Evolutionary conservation across 202 grass and related monocot genomes (phyloP).

Genomic region (Saccharum hybrid): DNA sequence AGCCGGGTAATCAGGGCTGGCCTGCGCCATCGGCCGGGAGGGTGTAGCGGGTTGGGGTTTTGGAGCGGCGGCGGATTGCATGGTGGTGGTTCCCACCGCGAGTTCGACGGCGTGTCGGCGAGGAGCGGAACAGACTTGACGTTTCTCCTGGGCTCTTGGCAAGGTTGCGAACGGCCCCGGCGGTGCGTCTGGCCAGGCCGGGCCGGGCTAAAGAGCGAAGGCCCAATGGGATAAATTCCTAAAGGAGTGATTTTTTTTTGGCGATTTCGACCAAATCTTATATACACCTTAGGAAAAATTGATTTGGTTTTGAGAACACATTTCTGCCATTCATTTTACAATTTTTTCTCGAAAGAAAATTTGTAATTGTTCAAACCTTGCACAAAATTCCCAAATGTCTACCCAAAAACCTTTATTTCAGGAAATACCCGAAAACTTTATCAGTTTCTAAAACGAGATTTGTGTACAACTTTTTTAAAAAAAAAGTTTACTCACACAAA

Average conservation of each 20-base stretch:
- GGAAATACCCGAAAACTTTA: not conserved
- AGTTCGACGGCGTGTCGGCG: not conserved
- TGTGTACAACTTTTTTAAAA: no score
- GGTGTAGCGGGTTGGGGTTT: not conserved
- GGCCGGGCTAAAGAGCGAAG: not conserved
- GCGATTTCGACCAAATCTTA: not conserved
- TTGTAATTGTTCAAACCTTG: not conserved
- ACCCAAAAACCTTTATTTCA: no score
- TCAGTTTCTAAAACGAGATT: no score
- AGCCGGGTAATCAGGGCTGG: not conserved
- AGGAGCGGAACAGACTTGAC: not conserved
- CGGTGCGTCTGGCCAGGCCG: not conserved
- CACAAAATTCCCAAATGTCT: not conserved
- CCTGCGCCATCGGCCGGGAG: not conserved
- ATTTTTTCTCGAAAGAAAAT: no score
- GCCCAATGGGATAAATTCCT: no score
- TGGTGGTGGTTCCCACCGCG: conserved; percentile 2
- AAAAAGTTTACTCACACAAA: no score
- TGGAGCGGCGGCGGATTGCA: not conserved
- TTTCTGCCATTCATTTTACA: not conserved
- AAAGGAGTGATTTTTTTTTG: no score
- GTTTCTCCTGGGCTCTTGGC: not conserved
- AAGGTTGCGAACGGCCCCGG: not conserved
- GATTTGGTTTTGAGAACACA: not conserved
- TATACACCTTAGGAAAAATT: no score